Conservation (phyloP, 2,329 filamentous ascomycete genomes). For the Mycogone perniciosa region DNA sequence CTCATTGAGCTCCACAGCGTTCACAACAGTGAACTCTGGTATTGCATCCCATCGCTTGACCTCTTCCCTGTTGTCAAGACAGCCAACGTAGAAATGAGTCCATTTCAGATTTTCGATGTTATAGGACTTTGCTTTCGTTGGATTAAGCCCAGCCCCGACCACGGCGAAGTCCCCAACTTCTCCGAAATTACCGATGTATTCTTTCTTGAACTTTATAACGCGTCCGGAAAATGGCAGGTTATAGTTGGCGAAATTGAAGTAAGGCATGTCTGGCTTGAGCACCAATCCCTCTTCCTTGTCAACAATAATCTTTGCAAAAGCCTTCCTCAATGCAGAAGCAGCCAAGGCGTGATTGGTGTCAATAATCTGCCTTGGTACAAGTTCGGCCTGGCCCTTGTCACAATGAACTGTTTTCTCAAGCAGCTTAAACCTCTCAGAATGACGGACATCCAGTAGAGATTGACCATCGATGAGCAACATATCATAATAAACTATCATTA, state of each 20-base stretch:
- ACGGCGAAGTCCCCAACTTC: constrained; percentile 80
- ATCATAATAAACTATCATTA: constrained; percentile 60
- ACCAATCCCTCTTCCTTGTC: constrained; percentile 71
- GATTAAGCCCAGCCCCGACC: constrained; percentile 66
- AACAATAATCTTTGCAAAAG: constrained; percentile 62
- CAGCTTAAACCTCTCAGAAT: constrained; percentile 54
- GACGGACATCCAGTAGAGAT: constrained; percentile 44
- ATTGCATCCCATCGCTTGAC: constrained; percentile 43
- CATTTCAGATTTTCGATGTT: constrained; percentile 53
- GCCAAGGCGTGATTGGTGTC: constrained; percentile 54
- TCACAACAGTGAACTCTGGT: constrained; percentile 62
- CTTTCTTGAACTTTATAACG: constrained; percentile 82
- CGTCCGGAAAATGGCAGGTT: constrained; percentile 35
- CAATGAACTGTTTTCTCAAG: constrained; percentile 49
- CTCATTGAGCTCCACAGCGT: constrained; percentile 51
- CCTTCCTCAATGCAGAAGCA: constrained; percentile 48
- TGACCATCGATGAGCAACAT: constrained; percentile 47
- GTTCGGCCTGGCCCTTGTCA: constrained; percentile 55
- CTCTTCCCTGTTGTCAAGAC: constrained; percentile 60
- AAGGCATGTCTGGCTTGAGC: constrained; percentile 72
- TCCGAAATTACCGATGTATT: constrained; percentile 70
- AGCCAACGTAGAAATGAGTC: constrained; percentile 78
- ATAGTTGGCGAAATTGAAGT: constrained; percentile 52
- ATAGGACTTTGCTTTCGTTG: constrained; percentile 52
- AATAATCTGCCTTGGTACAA: constrained; percentile 61